phyloP scores from a whole-genome alignment of 1,284 basidiomycete genomes.

The Cryptococcus sp. region DNA sequence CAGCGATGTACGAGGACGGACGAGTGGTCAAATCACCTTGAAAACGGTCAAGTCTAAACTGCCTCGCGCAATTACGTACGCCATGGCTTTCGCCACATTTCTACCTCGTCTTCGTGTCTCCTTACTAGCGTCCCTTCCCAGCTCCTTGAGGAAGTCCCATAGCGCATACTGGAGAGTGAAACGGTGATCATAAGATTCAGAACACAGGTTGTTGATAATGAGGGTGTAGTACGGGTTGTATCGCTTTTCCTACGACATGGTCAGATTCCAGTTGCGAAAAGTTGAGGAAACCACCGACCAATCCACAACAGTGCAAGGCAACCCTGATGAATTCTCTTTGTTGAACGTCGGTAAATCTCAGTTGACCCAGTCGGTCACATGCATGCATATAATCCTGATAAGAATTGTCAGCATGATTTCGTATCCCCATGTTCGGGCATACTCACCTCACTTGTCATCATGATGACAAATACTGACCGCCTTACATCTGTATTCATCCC shows the following conservation, averaged over 20 bases:
- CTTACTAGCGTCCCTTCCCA: conserved; percentile 44
- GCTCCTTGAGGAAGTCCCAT: conserved; percentile 93
- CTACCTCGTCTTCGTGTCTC: conserved; percentile 18
- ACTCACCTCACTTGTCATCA: conserved; percentile 88
- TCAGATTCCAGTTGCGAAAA: not conserved
- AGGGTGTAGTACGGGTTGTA: conserved; percentile 98
- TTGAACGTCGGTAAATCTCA: conserved; percentile 82
- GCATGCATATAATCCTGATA: conserved; percentile 87
- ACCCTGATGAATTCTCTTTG: conserved; percentile 92
- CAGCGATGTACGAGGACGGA: not conserved
- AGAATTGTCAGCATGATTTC: not conserved
- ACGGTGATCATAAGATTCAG: conserved; percentile 60
- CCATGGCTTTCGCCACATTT: conserved; percentile 66
- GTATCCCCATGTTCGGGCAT: not conserved
- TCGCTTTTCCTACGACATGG: conserved; percentile 62
- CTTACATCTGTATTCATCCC: conserved; percentile 99
- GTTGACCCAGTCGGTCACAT: conserved; percentile 73
- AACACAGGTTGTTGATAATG: conserved; percentile 62
- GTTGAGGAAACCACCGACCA: conserved; percentile 55
- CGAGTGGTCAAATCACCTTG: conserved; percentile 57
- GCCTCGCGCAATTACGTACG: conserved; percentile 77
- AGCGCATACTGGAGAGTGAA: conserved; percentile 93
- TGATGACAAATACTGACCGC: conserved; percentile 80
- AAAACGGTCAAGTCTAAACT: conserved; percentile 67
- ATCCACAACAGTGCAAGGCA: conserved; percentile 85